Percentiles rank a stretch among this genome's conserved stretches.
These are phyloP conservation scores for Ananas comosus DNA, from an alignment of 176 grass and related monocot genomes.

Conservation along the genomic window DNA sequence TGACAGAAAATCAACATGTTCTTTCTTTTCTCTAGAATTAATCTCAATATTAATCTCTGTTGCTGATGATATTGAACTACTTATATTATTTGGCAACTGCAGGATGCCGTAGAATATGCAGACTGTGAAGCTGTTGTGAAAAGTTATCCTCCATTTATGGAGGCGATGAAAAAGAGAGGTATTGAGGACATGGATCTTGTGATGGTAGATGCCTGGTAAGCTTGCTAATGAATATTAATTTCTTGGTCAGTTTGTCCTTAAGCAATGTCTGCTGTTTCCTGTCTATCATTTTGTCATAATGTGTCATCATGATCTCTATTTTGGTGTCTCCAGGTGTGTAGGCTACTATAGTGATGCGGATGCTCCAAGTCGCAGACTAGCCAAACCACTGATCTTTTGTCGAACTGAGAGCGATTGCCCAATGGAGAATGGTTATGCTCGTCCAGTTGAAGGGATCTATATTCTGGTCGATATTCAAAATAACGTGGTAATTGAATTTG, in stretches of 20 bases:
- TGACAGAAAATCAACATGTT: background rate
- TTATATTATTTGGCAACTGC: conserved; percentile 24
- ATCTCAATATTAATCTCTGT: background rate
- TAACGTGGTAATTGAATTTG: conserved; percentile 85
- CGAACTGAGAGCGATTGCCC: conserved; percentile 96
- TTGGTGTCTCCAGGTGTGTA: conserved; percentile 54
- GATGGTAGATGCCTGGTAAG: conserved; percentile 99
- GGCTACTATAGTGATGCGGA: conserved; percentile 83
- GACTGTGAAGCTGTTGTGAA: conserved; percentile 97
- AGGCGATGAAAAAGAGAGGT: conserved; percentile 99
- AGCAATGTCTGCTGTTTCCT: background rate
- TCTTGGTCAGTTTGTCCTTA: background rate
- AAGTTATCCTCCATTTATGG: conserved; percentile 82
- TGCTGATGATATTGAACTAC: conserved; percentile 3
- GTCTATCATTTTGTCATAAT: conserved; percentile 3
- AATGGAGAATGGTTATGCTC: conserved; percentile 99
- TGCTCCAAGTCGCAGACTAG: conserved; percentile 82
- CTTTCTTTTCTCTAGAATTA: background rate
- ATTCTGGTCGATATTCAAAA: conserved; percentile 93
- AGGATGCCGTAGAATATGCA: conserved; percentile 99
- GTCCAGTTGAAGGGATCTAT: conserved; percentile 93
- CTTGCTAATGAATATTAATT: background rate
- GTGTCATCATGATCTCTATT: conserved; percentile 7
- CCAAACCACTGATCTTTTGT: conserved; percentile 94
- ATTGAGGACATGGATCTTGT: conserved; percentile 99